Evolutionary conservation across 345 rosid species (phyloP).

Genomic region (Ceriops tagal): DNA sequence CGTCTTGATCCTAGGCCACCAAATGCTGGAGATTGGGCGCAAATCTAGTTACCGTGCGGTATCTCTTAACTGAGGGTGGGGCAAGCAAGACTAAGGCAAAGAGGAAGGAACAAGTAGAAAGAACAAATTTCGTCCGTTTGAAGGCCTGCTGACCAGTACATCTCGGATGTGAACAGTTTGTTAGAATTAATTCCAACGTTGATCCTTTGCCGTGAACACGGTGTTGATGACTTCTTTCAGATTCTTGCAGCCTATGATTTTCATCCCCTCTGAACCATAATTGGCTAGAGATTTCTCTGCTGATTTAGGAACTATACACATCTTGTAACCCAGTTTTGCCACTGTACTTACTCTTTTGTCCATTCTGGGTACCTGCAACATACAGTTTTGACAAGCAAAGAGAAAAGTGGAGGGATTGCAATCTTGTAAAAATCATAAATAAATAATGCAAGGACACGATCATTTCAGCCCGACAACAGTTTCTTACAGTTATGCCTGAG

Average conservation of each 20-base stretch:
- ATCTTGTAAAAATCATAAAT: no score
- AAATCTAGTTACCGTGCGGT: no score
- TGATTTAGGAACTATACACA: constrained; percentile 68
- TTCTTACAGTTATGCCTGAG: no score
- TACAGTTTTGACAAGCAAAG: background rate
- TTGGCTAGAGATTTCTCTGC: constrained; percentile 42
- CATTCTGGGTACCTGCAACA: constrained; percentile 64
- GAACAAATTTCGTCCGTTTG: no score
- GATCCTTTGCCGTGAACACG: constrained; percentile 39
- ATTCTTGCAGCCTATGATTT: constrained; percentile 64
- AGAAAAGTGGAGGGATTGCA: background rate
- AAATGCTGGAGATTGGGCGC: no score
- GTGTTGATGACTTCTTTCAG: constrained; percentile 63
- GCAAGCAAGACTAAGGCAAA: no score
- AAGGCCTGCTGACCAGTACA: no score
- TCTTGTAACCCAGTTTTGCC: constrained; percentile 71
- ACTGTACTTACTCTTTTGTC: constrained; percentile 71
- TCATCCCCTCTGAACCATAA: constrained; percentile 34
- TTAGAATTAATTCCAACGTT: background rate
- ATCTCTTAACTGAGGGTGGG: no score
- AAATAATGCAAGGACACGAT: no score
- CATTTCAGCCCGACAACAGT: no score
- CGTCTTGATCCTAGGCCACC: no score
- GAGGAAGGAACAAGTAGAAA: no score
- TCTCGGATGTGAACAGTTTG: background rate